Evolutionary conservation across 139 green algal species (phyloP).

Genomic region (Raphidocelis subcapitata): DNA sequence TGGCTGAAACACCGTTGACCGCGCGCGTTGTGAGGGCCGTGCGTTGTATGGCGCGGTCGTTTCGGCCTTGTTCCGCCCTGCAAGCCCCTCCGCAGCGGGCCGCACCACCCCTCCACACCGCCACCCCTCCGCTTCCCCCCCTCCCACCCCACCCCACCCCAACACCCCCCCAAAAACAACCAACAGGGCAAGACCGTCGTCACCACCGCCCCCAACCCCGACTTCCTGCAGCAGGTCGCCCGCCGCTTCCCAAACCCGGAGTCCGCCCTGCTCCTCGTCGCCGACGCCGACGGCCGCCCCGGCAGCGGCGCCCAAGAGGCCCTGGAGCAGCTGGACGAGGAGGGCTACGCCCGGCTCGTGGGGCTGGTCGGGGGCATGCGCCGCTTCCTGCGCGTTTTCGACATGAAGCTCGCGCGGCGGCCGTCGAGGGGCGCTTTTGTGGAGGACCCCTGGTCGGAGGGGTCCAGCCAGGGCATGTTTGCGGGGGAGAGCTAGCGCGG

Average conservation of each 20-base stretch:
- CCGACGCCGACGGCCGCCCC: slow-evolving; percentile 2
- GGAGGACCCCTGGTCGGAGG: slow-evolving; percentile 8
- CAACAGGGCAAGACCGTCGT: slow-evolving; percentile 11
- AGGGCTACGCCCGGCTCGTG: slow-evolving; percentile 2
- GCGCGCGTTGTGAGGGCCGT: no score
- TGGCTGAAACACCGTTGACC: no score
- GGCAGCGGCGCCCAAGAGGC: slow-evolving; percentile 8
- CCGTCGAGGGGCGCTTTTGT: slow-evolving; percentile 14
- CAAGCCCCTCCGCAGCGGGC: not conserved
- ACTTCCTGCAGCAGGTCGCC: slow-evolving; percentile 1
- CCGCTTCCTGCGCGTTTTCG: slow-evolving; percentile 6
- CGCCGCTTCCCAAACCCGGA: slow-evolving; percentile 7
- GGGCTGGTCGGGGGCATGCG: slow-evolving; percentile 5
- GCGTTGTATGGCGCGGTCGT: no score
- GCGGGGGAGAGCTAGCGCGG: slow-evolving; percentile 13
- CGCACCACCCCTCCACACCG: not conserved
- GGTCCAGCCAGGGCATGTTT: slow-evolving; percentile 11
- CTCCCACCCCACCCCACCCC: not conserved
- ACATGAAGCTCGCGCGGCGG: slow-evolving; percentile 10
- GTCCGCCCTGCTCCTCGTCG: not conserved
- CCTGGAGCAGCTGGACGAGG: slow-evolving; percentile 1
- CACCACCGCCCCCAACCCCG: not conserved
- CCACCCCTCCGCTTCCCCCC: no score
- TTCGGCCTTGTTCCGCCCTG: no score
- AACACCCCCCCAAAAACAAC: not conserved